A percentile compares a stretch with the other conserved stretches of the same genome.
phyloP scores from a whole-genome alignment of 2,329 filamentous ascomycete genomes.

The Fusarium piperis region DNA sequence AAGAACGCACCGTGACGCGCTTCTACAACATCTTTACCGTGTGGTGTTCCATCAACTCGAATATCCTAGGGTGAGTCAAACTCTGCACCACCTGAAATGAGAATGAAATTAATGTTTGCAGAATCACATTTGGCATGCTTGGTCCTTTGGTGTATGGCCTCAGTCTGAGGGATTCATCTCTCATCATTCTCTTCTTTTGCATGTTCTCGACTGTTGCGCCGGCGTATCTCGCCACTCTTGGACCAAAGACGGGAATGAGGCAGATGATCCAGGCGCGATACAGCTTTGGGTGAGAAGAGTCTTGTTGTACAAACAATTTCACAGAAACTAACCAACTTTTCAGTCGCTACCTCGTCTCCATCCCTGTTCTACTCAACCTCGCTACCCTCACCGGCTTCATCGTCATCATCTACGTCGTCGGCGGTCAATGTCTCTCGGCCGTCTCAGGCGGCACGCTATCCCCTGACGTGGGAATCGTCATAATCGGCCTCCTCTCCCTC shows the following conservation, averaged over 20 bases:
- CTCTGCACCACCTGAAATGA: background rate
- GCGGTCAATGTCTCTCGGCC: conserved; percentile 67
- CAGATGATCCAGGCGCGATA: conserved; percentile 74
- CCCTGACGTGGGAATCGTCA: conserved; percentile 67
- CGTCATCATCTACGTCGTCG: conserved; percentile 69
- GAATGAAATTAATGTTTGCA: conserved; percentile 36
- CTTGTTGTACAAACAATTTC: background rate
- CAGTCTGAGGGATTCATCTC: conserved; percentile 62
- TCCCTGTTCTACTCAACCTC: conserved; percentile 71
- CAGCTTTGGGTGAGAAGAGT: conserved; percentile 61
- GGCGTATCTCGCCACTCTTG: conserved; percentile 66
- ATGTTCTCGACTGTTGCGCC: conserved; percentile 63
- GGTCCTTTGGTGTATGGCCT: conserved; percentile 65
- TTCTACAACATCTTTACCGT: conserved; percentile 59
- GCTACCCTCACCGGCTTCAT: conserved; percentile 72
- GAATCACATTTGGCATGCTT: conserved; percentile 72
- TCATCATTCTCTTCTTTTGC: conserved; percentile 72
- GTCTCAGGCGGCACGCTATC: conserved; percentile 60
- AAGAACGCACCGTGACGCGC: conserved; percentile 52
- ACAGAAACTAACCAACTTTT: background rate
- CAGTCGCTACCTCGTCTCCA: conserved; percentile 64
- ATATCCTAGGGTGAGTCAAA: conserved; percentile 54
- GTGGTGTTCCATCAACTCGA: conserved; percentile 60
- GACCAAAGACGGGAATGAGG: conserved; percentile 70
- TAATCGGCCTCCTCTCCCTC: conserved; percentile 66